These are phyloP conservation scores for Arthroderma uncinatum DNA, from an alignment of 2,329 filamentous ascomycete species.

Conservation along the genomic window DNA sequence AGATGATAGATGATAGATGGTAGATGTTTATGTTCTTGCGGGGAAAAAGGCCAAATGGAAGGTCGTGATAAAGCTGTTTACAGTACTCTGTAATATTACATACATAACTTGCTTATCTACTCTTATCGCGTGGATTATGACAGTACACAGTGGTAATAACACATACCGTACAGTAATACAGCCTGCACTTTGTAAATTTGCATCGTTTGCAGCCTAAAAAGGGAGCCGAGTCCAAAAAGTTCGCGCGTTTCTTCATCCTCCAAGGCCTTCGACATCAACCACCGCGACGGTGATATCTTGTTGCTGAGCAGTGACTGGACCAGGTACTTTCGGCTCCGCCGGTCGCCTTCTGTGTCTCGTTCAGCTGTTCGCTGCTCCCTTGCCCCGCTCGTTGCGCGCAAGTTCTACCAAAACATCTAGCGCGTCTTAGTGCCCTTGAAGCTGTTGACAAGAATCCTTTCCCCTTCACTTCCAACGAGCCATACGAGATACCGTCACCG, in stretches of 20 bases:
- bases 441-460: background rate
- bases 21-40: background rate
- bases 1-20: background rate
- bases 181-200: background rate
- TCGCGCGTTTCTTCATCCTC: too few species aligned
- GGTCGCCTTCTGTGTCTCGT: background rate
- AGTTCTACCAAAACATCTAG: background rate
- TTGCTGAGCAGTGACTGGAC: too few species aligned
- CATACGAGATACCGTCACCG: background rate
- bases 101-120: background rate
- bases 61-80: background rate
- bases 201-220: too few species aligned
- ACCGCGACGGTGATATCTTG: too few species aligned
- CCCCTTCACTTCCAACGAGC: background rate
- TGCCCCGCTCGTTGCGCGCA: background rate
- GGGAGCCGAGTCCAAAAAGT: too few species aligned
- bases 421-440: background rate
- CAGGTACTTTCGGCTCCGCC: too few species aligned
- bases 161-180: background rate
- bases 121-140: background rate
- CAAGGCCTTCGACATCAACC: too few species aligned
- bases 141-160: background rate
- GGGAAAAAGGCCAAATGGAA: background rate
- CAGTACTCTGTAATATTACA: background rate
- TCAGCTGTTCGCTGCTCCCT: background rate